phyloP scores from a whole-genome alignment of 2,329 filamentous ascomycete species.

The Xylariaceae sp. region DNA sequence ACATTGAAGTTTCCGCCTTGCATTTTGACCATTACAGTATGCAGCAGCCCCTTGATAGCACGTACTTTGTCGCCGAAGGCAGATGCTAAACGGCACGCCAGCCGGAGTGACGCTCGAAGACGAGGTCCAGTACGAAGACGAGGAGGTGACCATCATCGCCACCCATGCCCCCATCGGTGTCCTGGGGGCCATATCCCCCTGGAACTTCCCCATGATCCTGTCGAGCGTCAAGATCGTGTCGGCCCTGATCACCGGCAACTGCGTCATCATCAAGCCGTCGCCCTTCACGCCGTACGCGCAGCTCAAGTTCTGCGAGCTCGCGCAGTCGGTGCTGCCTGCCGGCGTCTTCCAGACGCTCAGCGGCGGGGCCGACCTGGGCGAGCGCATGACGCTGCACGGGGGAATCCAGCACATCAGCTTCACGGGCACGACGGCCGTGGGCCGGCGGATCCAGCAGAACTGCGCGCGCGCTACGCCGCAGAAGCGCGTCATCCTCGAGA shows the following conservation, averaged over 20 bases:
- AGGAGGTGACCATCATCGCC: constrained; percentile 31
- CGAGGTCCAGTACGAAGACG: constrained; percentile 39
- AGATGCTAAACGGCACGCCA: constrained; percentile 8
- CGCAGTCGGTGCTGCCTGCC: constrained; percentile 39
- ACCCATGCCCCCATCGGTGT: constrained; percentile 41
- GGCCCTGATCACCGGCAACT: constrained; percentile 45
- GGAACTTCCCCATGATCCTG: constrained; percentile 48
- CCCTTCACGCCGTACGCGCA: constrained; percentile 47
- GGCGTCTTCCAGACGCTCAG: constrained; percentile 50
- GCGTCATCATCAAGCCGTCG: constrained; percentile 50
- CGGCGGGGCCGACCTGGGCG: constrained; percentile 47
- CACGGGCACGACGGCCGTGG: constrained; percentile 48
- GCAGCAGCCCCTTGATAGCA: no score
- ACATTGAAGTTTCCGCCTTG: constrained; percentile 28
- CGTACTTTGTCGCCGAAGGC: no score
- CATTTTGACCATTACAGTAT: constrained; percentile 31
- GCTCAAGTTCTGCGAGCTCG: constrained; percentile 45
- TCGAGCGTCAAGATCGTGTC: constrained; percentile 43
- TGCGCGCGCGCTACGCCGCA: constrained; percentile 43
- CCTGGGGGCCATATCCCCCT: constrained; percentile 49
- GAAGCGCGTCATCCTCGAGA: constrained; percentile 46
- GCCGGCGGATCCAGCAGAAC: constrained; percentile 39
- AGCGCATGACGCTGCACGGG: constrained; percentile 44
- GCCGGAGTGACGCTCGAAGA: constrained; percentile 33
- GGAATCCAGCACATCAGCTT: constrained; percentile 51